Evolutionary conservation across 192 early-diverging fungal species (phyloP).

Genomic region (Chytriomyces sp.): DNA sequence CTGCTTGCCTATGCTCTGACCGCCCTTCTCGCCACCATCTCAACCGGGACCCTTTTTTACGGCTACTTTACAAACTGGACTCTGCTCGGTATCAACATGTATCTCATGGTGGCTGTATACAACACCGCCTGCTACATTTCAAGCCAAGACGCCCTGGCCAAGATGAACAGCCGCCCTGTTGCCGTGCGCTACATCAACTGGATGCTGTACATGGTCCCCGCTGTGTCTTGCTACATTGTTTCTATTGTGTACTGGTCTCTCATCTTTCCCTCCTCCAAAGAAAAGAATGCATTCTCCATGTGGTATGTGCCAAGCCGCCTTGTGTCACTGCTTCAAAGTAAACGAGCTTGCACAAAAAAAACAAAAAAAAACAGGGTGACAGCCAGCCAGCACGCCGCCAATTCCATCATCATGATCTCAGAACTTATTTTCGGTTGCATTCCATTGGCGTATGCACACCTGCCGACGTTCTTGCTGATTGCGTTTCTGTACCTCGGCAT

Average conservation of each 20-base stretch:
- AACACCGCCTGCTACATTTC: not conserved
- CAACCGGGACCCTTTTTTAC: not conserved
- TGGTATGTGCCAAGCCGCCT: not conserved
- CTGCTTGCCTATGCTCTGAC: not conserved
- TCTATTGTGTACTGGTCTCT: not conserved
- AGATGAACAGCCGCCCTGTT: constrained; percentile 1
- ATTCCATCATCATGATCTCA: not conserved
- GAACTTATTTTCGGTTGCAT: not conserved
- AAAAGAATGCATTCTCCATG: not conserved
- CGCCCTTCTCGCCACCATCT: not conserved
- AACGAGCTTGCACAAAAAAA: not conserved
- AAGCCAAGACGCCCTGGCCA: not conserved
- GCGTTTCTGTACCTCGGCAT: not conserved
- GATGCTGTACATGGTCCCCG: not conserved
- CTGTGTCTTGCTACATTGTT: not conserved
- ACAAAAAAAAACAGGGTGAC: not conserved
- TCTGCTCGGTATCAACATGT: not conserved
- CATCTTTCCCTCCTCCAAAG: not conserved
- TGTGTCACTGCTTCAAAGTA: not conserved
- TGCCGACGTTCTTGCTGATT: not conserved
- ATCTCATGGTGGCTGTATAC: not conserved
- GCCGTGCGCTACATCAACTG: not conserved
- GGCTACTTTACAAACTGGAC: not conserved
- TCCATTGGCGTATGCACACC: not conserved
- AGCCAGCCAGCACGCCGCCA: not conserved